Conservation (phyloP, 176 grass and related monocot genomes). For the Rhynchospora tenuis region DNA sequence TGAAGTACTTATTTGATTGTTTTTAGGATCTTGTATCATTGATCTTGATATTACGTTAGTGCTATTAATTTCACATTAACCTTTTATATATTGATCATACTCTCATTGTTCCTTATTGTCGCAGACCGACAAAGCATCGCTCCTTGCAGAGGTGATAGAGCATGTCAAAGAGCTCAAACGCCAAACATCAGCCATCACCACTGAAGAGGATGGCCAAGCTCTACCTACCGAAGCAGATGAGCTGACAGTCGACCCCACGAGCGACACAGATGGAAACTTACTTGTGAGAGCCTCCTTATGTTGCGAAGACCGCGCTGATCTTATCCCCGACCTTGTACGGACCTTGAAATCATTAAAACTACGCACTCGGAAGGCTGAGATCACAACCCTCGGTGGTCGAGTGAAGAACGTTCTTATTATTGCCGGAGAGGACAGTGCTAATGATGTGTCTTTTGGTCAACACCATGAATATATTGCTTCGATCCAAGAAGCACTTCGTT, state of each 20-base stretch:
- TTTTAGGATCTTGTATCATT: not conserved
- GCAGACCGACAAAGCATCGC: conserved; percentile 95
- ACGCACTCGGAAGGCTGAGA: conserved; percentile 66
- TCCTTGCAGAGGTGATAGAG: conserved; percentile 92
- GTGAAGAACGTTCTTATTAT: conserved; percentile 90
- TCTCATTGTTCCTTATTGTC: not conserved
- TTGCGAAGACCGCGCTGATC: conserved; percentile 87
- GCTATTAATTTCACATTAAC: not conserved
- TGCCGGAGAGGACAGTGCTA: conserved; percentile 31
- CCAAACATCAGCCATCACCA: conserved; percentile 65
- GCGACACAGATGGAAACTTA: conserved; percentile 44
- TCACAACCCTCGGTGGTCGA: conserved; percentile 81
- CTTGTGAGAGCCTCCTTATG: conserved; percentile 75
- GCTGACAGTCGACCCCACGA: conserved; percentile 57
- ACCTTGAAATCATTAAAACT: conserved; percentile 65
- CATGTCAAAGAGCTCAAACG: conserved; percentile 97
- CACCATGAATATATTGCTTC: conserved; percentile 64
- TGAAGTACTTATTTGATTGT: not conserved
- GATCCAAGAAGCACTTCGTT: conserved; percentile 73
- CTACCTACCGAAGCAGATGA: conserved; percentile 91
- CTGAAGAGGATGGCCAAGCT: conserved; percentile 15
- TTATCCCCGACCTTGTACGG: conserved; percentile 74
- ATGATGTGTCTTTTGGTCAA: not conserved
- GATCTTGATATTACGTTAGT: not conserved
- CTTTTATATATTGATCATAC: not conserved